These are phyloP conservation scores for Alternaria infectoria DNA, from an alignment of 2,329 filamentous ascomycete genomes.

Conservation along the genomic window DNA sequence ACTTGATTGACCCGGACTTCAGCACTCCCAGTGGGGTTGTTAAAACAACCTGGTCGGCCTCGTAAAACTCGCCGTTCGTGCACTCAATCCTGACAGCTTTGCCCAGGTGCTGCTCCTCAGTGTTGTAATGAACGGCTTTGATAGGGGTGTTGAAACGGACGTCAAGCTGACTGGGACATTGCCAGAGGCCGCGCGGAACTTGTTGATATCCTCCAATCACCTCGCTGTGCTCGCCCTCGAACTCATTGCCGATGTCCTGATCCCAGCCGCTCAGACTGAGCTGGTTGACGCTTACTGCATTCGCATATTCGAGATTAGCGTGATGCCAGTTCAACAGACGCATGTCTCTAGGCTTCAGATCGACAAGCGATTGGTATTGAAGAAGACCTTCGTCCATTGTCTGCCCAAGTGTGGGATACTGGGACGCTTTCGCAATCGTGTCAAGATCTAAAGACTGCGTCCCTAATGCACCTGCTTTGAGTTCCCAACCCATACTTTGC, in stretches of 20 bases:
- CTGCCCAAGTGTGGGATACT: slow-evolving; percentile 79
- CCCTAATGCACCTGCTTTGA: slow-evolving; percentile 67
- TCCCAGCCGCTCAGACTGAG: slow-evolving; percentile 94
- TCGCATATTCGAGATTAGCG: slow-evolving; percentile 97
- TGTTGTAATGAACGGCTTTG: slow-evolving; percentile 70
- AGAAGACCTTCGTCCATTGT: slow-evolving; percentile 89
- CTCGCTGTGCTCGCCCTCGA: slow-evolving; percentile 93
- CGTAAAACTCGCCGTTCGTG: slow-evolving; percentile 75
- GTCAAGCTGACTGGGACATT: slow-evolving; percentile 76
- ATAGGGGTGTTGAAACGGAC: slow-evolving; percentile 77
- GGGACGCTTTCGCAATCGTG: slow-evolving; percentile 64
- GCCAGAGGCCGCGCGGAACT: slow-evolving; percentile 83
- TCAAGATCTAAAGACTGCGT: slow-evolving; percentile 75
- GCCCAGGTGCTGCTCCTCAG: slow-evolving; percentile 16
- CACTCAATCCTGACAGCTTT: slow-evolving; percentile 60
- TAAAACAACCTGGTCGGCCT: slow-evolving; percentile 90
- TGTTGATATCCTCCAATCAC: slow-evolving; percentile 93
- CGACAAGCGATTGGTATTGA: slow-evolving; percentile 83
- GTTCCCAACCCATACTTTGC: slow-evolving; percentile 79
- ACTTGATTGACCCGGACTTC: slow-evolving; percentile 81
- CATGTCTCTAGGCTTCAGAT: slow-evolving; percentile 84
- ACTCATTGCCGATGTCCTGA: slow-evolving; percentile 96
- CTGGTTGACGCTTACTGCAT: slow-evolving; percentile 84
- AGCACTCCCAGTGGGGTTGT: slow-evolving; percentile 90
- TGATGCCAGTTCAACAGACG: slow-evolving; percentile 97